Conservation (phyloP, 2,329 filamentous ascomycete species). For the Aspergillus bombycis region DNA sequence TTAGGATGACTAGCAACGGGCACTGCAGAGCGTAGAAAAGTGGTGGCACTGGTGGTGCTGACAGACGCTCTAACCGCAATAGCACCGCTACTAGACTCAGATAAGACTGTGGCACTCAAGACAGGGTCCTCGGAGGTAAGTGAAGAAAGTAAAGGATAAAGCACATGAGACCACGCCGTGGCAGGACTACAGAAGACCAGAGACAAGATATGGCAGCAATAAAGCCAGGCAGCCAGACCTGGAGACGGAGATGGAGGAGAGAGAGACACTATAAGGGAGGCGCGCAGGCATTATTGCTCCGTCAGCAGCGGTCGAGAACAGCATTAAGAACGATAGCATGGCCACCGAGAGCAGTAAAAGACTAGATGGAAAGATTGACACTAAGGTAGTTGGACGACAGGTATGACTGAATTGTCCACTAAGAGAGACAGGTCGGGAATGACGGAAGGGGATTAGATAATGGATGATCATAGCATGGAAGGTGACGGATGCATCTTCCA, state of each 20-base stretch:
- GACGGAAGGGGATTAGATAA: conserved; percentile 27
- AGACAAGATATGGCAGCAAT: conserved; percentile 17
- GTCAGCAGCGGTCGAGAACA: conserved; percentile 27
- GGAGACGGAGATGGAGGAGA: conserved; percentile 15
- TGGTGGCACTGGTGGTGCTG: conserved; percentile 7
- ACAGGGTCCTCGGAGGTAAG: conserved; percentile 4
- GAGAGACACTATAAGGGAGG: conserved; percentile 26
- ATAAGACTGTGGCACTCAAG: background rate
- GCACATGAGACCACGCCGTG: conserved; percentile 2
- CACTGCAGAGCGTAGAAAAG: background rate
- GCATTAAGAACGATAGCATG: conserved; percentile 10
- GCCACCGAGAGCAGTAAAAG: background rate
- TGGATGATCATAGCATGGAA: conserved; percentile 15
- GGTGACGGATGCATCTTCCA: conserved; percentile 27
- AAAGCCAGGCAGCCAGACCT: conserved; percentile 17
- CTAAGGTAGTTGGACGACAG: conserved; percentile 2
- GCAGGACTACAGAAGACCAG: conserved; percentile 6
- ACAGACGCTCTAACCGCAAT: conserved; percentile 14
- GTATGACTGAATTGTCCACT: conserved; percentile 17
- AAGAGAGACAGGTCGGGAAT: conserved; percentile 28
- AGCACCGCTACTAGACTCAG: conserved; percentile 2
- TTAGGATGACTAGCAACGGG: conserved; percentile 4
- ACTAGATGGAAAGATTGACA: conserved; percentile 5
- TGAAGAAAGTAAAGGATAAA: conserved; percentile 2
- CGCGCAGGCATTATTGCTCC: conserved; percentile 17